A percentile compares a stretch with the other conserved stretches of the same genome.
These are phyloP conservation scores for Dryas alaskensis DNA, from an alignment of 306 rosid genomes.

Conservation along the genomic window DNA sequence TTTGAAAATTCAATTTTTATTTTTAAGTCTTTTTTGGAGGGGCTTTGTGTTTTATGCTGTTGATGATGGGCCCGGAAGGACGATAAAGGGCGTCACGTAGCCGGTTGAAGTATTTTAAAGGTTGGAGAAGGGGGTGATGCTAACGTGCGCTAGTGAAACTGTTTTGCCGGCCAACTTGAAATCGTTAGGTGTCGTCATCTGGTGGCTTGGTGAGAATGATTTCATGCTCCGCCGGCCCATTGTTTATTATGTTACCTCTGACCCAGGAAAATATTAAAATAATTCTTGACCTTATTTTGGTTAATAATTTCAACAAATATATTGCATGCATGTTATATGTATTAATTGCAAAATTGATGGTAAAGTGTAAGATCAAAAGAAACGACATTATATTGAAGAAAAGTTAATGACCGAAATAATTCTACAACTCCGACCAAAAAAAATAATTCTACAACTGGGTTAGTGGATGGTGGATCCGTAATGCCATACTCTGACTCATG, in stretches of 20 bases:
- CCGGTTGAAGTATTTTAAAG: conserved; percentile 28
- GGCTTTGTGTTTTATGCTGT: not conserved
- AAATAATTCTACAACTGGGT: not conserved
- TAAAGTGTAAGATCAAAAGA: too few species aligned
- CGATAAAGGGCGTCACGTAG: conserved; percentile 16
- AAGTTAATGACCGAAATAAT: too few species aligned
- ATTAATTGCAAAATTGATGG: too few species aligned
- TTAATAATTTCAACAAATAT: too few species aligned
- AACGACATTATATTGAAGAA: too few species aligned
- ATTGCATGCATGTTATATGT: too few species aligned
- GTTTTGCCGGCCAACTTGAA: conserved; percentile 37
- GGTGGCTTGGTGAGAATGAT: not conserved
- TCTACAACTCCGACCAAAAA: too few species aligned
- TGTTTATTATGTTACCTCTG: not conserved
- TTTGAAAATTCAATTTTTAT: not conserved
- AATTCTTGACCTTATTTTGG: too few species aligned
- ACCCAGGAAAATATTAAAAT: too few species aligned
- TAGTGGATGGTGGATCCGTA: not conserved
- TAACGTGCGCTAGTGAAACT: conserved; percentile 19
- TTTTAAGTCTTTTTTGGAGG: too few species aligned
- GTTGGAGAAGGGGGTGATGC: not conserved
- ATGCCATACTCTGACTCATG: too few species aligned
- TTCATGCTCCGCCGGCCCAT: not conserved
- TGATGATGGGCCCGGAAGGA: conserved; percentile 15
- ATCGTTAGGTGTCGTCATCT: conserved; percentile 10